Conservation (phyloP, 768 basidiomycete species). For the Cystobasidium ongulense region DNA sequence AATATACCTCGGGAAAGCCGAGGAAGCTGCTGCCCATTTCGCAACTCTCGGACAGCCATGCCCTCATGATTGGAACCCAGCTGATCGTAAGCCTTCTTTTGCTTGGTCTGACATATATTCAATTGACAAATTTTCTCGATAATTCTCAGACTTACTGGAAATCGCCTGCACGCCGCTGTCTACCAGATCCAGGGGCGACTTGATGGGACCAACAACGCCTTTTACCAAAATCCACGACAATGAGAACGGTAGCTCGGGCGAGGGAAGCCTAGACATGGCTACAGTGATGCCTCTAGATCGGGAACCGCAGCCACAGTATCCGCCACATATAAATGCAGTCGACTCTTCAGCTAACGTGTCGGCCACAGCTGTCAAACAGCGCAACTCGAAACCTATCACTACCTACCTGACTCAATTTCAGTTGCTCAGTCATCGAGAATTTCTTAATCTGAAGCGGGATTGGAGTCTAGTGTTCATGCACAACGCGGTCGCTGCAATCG, state of each 20-base stretch:
- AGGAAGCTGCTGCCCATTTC: constrained; percentile 60
- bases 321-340: not conserved
- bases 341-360: not conserved
- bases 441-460: constrained; percentile 65
- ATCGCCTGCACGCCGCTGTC: not conserved
- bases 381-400: constrained; percentile 51
- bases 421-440: constrained; percentile 71
- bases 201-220: not conserved
- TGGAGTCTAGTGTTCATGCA: constrained; percentile 55
- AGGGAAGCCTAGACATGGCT: not conserved
- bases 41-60: constrained; percentile 52
- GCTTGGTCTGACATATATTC: not conserved
- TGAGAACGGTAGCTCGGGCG: not conserved
- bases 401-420: constrained; percentile 85
- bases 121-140: too few relatives aligned
- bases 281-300: not conserved
- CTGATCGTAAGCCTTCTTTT: constrained; percentile 54
- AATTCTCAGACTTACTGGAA: not conserved
- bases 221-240: not conserved
- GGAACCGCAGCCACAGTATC: not conserved
- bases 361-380: not conserved
- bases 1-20: constrained; percentile 70
- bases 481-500: constrained; percentile 57
- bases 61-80: constrained; percentile 77
- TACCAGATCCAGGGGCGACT: not conserved